Base-by-base conservation (phyloP, 345 rosid genomes). In the Populus deltoides region DNA sequence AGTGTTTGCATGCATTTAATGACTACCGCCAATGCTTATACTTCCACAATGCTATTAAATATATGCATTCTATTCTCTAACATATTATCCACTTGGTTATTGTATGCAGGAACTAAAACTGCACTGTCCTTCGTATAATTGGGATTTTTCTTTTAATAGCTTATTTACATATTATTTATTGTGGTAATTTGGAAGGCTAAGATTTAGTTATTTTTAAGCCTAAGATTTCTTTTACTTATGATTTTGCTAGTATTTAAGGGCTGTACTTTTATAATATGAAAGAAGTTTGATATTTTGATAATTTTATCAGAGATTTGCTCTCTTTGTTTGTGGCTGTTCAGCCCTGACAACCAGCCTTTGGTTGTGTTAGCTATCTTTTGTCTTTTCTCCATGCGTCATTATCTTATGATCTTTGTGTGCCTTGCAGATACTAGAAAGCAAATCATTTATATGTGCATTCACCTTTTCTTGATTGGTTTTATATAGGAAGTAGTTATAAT, bases 401-500 rank as follows among this genome's bases (percentile, higher is more conserved):
- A 41, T 41, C 45, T 41, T 12, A 41, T 57, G 68, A 24, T 49
- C 17, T 24, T 7, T 53, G n/a, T 68, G 38, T 13, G 22, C 29
- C 36, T 17, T 77, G 27, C 29, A 49, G 3, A 41, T 3, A 29
- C 29, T 57, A 29, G 43, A 39, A 55, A 33, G 59, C 59, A 53
- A 7, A 53, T 41, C 27, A 67, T 68, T 63, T 25, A 13, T 67
- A 18, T 77, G 45, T n/a, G 66, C 61, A 41, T 45, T 77, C 35
- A 69, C 31, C 69, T 38, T 27, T 61, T 66, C 71, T 68, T 77
- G 31, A 4, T 73, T 78, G 81, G 22, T 29, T 57, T 83, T 63
- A 45, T 73, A 25, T 73, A 93, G 99, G 99, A 93, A 86, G 94
- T 90, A 84, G 99, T 93, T 80, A 89, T 96, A 86, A 96, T 93